A percentile compares a stretch with the other conserved stretches of the same genome.
Evolutionary conservation across 163 green algal genomes (phyloP).

Genomic region (Trebouxiophyceae sp.): DNA sequence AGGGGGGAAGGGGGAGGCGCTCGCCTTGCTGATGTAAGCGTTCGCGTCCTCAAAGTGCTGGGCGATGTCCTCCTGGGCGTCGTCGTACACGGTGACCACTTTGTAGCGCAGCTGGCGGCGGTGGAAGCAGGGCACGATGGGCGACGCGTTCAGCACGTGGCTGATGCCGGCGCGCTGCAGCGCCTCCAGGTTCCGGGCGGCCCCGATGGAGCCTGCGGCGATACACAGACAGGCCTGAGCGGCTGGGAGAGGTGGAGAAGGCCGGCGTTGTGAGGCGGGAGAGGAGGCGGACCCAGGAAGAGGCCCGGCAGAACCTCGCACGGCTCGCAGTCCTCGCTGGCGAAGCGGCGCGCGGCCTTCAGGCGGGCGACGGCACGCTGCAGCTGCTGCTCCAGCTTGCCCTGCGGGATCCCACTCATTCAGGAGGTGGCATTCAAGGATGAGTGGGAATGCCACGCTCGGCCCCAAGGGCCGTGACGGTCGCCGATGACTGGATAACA

Average conservation of each 20-base stretch:
- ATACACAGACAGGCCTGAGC: too few relatives aligned
- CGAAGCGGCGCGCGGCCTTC: too few relatives aligned
- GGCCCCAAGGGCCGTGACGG: too few relatives aligned
- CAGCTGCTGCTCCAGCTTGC: too few relatives aligned
- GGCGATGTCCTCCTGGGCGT: conserved; percentile 58
- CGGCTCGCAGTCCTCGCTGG: conserved; percentile 22
- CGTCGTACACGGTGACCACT: conserved; percentile 26
- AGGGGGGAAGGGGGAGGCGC: not conserved
- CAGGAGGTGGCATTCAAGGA: too few relatives aligned
- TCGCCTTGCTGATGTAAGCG: conserved; percentile 62
- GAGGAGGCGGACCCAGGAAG: conserved; percentile 34
- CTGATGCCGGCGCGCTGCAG: conserved; percentile 73
- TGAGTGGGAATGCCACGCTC: too few relatives aligned
- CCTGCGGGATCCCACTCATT: too few relatives aligned
- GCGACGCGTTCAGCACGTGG: conserved; percentile 82
- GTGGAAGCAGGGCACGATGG: conserved; percentile 41
- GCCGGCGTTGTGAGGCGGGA: too few relatives aligned
- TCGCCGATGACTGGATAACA: too few relatives aligned
- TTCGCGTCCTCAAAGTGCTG: conserved; percentile 44
- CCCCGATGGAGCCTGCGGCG: conserved; percentile 21
- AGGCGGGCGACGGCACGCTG: too few relatives aligned
- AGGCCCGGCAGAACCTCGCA: conserved; percentile 23
- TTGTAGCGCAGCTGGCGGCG: not conserved
- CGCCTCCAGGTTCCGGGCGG: conserved; percentile 47
- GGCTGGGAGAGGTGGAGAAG: too few relatives aligned